A percentile compares a stretch with the other conserved stretches of the same genome.
Conservation (phyloP, 768 basidiomycete genomes). For the Boletus eberwhitei region DNA sequence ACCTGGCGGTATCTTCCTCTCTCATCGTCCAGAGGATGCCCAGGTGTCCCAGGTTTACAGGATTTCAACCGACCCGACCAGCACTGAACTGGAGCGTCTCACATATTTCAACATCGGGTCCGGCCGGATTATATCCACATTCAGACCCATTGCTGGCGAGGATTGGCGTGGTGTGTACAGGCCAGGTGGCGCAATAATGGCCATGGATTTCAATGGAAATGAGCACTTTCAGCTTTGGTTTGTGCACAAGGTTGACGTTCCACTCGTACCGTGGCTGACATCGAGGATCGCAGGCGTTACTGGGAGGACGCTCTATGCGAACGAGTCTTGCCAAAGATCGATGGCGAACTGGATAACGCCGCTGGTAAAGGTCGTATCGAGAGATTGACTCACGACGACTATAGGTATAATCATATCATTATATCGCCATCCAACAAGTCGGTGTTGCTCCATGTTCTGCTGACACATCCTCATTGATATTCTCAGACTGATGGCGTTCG, state of each 20-base stretch:
- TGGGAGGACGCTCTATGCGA: constrained; percentile 37
- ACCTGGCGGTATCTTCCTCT: constrained; percentile 29
- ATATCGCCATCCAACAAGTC: constrained; percentile 39
- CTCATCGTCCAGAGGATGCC: constrained; percentile 39
- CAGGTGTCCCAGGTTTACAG: constrained; percentile 38
- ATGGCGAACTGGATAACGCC: constrained; percentile 37
- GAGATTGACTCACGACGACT: constrained; percentile 39
- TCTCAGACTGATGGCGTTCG: constrained; percentile 36
- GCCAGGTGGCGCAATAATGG: constrained; percentile 35
- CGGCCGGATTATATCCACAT: constrained; percentile 34
- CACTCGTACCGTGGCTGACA: background rate
- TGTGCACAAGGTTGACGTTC: background rate
- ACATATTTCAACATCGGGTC: constrained; percentile 40
- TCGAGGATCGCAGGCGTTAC: constrained; percentile 33
- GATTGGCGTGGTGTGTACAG: constrained; percentile 40
- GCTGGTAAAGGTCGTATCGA: constrained; percentile 41
- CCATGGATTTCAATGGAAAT: constrained; percentile 41
- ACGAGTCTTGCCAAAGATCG: constrained; percentile 31
- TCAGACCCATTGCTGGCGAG: constrained; percentile 35
- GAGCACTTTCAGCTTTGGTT: constrained; percentile 43
- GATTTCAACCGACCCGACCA: constrained; percentile 28
- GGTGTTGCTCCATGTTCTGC: background rate
- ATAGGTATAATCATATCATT: constrained; percentile 28
- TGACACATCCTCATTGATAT: constrained; percentile 3
- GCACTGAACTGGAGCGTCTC: constrained; percentile 32